A percentile compares a stretch with the other conserved stretches of the same genome.
Evolutionary conservation across 1,284 basidiomycete species (phyloP).

Genomic region (Phlebopus sp.): DNA sequence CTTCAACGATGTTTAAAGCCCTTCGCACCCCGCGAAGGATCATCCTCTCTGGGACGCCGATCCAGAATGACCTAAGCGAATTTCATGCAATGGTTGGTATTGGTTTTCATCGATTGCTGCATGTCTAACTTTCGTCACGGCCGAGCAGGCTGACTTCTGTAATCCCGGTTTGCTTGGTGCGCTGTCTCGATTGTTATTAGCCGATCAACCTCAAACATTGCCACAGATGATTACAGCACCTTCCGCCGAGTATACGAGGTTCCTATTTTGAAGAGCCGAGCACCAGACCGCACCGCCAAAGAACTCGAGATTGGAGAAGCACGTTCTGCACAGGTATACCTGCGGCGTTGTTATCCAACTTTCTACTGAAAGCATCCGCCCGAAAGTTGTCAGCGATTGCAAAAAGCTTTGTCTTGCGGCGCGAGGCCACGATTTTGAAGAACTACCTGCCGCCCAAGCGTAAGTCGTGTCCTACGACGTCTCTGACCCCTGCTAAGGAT

Average conservation of each 20-base stretch:
- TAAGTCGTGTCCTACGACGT: constrained; percentile 34
- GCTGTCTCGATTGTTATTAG: constrained; percentile 5
- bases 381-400: constrained; percentile 79
- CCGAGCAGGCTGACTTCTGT: constrained; percentile 80
- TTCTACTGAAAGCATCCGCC: constrained; percentile 1
- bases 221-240: constrained; percentile 63
- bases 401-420: constrained; percentile 85
- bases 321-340: constrained; percentile 64
- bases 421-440: constrained; percentile 80
- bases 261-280: constrained; percentile 86
- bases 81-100: constrained; percentile 88
- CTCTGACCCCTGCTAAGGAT: constrained; percentile 3
- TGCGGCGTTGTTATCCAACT: neutral
- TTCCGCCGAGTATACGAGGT: constrained; percentile 84
- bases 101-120: constrained; percentile 2
- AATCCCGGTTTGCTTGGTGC: constrained; percentile 86
- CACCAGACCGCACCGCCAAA: constrained; percentile 69
- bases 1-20: constrained; percentile 83
- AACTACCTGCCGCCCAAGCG: constrained; percentile 91
- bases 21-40: constrained; percentile 74
- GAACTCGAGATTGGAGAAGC: constrained; percentile 76
- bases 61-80: constrained; percentile 95
- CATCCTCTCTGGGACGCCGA: constrained; percentile 95
- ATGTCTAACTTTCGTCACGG: neutral
- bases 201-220: neutral